Percentiles rank a stretch among this genome's conserved stretches.
Conservation (phyloP, 352 stramenopile genomes). For the Phytophthora syringae region DNA sequence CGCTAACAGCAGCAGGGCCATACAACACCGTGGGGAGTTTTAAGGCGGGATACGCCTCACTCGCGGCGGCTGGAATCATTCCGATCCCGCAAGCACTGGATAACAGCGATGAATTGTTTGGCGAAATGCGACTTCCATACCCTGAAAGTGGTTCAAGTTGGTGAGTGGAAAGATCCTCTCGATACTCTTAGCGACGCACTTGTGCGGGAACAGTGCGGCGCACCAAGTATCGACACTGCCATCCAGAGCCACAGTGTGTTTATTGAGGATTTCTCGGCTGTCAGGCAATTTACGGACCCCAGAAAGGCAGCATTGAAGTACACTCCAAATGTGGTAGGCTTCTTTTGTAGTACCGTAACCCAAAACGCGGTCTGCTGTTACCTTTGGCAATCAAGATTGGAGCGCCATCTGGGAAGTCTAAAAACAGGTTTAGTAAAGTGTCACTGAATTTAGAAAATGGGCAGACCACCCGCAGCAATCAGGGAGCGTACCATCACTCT, state of each 20-base stretch:
- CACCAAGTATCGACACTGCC: slow-evolving; percentile 6
- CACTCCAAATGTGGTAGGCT: slow-evolving; percentile 33
- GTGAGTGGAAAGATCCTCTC: slow-evolving; percentile 25
- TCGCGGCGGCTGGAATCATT: slow-evolving; percentile 27
- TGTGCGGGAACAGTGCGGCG: slow-evolving; percentile 23
- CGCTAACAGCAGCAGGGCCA: slow-evolving; percentile 12
- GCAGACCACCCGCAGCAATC: no score
- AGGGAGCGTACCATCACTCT: no score
- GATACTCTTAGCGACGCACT: slow-evolving; percentile 11
- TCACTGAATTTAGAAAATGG: no score
- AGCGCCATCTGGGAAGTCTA: no score
- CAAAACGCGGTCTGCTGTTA: slow-evolving; percentile 17
- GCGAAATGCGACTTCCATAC: slow-evolving; percentile 28
- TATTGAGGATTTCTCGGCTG: slow-evolving; percentile 28
- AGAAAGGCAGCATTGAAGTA: slow-evolving; percentile 32
- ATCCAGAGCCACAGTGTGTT: slow-evolving; percentile 28
- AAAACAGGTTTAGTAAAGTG: no score
- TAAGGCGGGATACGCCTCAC: slow-evolving; percentile 28
- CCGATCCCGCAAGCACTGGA: slow-evolving; percentile 29
- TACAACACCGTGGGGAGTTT: slow-evolving; percentile 31
- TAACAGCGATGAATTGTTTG: slow-evolving; percentile 48
- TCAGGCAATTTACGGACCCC: slow-evolving; percentile 26
- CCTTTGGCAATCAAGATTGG: slow-evolving; percentile 41
- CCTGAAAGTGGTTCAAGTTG: slow-evolving; percentile 19
- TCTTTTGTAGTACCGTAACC: slow-evolving; percentile 48